phyloP scores from a whole-genome alignment of 371 early-diverging fungal genomes.

The Capillidium rhysosporum region DNA sequence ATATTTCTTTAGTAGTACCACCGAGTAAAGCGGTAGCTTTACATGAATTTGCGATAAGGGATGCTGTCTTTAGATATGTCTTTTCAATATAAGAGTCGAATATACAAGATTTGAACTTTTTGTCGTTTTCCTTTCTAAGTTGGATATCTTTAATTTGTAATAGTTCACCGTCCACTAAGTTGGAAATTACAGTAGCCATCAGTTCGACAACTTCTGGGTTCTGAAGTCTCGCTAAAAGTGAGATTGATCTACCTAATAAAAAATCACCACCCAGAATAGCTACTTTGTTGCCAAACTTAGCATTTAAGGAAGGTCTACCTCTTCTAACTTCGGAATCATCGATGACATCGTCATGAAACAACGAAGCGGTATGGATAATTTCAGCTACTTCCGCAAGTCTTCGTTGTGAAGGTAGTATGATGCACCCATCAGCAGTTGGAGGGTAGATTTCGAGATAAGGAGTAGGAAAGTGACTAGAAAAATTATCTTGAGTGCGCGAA shows the following conservation, averaged over 20 bases:
- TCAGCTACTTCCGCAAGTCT: constrained; percentile 88
- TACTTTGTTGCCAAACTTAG: constrained; percentile 89
- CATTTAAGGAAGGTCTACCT: constrained; percentile 52
- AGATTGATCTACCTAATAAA: constrained; percentile 73
- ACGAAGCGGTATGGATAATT: constrained; percentile 91
- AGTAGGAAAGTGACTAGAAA: constrained; percentile 23
- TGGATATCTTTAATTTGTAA: constrained; percentile 73
- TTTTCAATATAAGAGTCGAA: constrained; percentile 86
- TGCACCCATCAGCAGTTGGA: constrained; percentile 12
- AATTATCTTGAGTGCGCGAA: constrained; percentile 14
- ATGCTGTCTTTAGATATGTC: constrained; percentile 91
- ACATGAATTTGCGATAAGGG: constrained; percentile 85
- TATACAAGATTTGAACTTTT: constrained; percentile 10
- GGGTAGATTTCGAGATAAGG: too few relatives aligned
- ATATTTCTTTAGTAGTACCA: constrained; percentile 42
- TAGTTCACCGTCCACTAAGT: constrained; percentile 90
- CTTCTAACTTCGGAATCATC: constrained; percentile 50
- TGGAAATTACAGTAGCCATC: constrained; percentile 78
- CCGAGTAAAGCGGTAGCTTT: constrained; percentile 73
- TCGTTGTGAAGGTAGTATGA: constrained; percentile 69
- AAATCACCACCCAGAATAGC: constrained; percentile 92
- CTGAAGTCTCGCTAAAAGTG: constrained; percentile 69
- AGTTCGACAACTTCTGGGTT: constrained; percentile 82
- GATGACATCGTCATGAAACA: constrained; percentile 92
- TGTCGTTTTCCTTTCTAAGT: constrained; percentile 12